A percentile compares a stretch with the other conserved stretches of the same genome.
These are phyloP conservation scores for Erythrobasidium hasegawianum DNA, from an alignment of 1,284 basidiomycete genomes.

Conservation along the genomic window DNA sequence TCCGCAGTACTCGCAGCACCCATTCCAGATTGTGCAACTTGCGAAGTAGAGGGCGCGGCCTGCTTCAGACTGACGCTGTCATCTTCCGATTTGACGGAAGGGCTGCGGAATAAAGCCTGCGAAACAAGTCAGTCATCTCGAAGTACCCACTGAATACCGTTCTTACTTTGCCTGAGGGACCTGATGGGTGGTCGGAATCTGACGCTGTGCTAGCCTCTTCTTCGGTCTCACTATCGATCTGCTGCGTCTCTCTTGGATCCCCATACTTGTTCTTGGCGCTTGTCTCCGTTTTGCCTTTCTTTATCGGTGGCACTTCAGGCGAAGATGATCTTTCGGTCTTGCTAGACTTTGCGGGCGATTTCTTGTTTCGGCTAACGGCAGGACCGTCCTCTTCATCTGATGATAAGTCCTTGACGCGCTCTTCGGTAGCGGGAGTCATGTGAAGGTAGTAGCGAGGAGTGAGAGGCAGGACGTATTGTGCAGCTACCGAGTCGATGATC, in stretches of 20 bases:
- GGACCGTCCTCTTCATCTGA: constrained; percentile 10
- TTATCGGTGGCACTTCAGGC: constrained; percentile 15
- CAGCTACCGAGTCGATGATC: constrained; percentile 70
- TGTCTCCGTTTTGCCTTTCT: background rate
- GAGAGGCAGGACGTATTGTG: constrained; percentile 59
- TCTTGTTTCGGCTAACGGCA: background rate
- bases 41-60: background rate
- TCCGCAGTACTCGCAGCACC: constrained; percentile 19
- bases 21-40: constrained; percentile 31
- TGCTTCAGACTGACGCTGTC: background rate
- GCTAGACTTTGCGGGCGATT: background rate
- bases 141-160: no score
- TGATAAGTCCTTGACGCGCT: background rate
- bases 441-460: constrained; percentile 56
- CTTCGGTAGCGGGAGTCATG: constrained; percentile 15
- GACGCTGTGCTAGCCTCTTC: constrained; percentile 18
- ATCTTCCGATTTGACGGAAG: background rate
- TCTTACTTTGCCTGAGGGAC: no score
- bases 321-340: constrained; percentile 9
- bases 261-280: background rate
- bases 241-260: background rate
- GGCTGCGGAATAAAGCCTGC: background rate
- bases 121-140: no score
- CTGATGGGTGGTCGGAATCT: background rate
- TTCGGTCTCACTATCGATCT: constrained; percentile 16